Evolutionary conservation across 1,284 basidiomycete species (phyloP), one percentile per base, ranked within the genome.

Genomic region (Melampsora americana): DNA sequence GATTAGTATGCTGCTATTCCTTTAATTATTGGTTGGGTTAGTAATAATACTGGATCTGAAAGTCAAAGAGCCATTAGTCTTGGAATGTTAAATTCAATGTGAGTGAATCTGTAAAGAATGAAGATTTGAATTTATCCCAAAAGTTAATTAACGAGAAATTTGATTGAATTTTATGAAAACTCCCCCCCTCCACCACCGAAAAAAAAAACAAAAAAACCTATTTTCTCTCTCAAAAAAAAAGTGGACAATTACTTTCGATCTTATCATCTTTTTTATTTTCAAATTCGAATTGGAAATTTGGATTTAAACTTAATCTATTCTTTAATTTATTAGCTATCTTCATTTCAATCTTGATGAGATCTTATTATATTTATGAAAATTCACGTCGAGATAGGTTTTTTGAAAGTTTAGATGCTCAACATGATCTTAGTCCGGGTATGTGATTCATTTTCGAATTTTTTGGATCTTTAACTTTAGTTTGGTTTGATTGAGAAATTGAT

Each of bases 1-100:
- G 35, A 18, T 4, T 23, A 35, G 32, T 65, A 39, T 7, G 44
- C 62, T 18, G 32, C 32, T 20, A 65, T 65, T 65, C 62, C 62
- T 20, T 30, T 65, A 7, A 65, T 30, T 46, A 65, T 65, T n/a
- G 62, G 32, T 46, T 65, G 62, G 62, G 30, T 65, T 23, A 46
- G 32, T 35, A 65, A 65, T 30, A 65, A 65, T 46, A 46, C 62
- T 46, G 26, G 20, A n/a, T 23, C 62, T 39, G 20, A 65, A 46
- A 39, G 32, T 30, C 44, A 35, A 35, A 35, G 62, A 46, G 62
- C 20, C 5, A 30, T 26, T 5, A 46, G 62, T 35, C 26, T 65
- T n/a, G 62, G 32, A 23, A 65, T 65, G 20, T 20, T 26, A 35
- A 65, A 65, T 30, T 20, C 50, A 20, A 53, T 53, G 50, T 53